These are phyloP conservation scores for Aureobasidium sp. DNA, from an alignment of 2,329 filamentous ascomycete species.

Conservation along the genomic window DNA sequence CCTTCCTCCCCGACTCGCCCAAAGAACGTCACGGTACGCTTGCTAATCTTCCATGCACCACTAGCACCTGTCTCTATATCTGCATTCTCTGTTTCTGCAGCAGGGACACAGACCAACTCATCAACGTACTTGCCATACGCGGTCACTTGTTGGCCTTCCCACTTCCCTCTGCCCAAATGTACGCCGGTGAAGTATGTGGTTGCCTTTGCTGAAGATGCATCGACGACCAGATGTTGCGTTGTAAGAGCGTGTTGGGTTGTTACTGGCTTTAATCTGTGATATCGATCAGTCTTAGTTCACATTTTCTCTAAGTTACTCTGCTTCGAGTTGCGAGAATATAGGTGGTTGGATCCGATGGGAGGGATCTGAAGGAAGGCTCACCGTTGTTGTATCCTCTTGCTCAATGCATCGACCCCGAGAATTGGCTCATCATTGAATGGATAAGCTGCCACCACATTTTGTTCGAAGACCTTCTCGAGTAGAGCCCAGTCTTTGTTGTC, in stretches of 20 bases:
- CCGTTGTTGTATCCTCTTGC: constrained; percentile 21
- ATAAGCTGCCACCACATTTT: constrained; percentile 32
- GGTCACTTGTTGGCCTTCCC: constrained; percentile 31
- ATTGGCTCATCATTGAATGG: constrained; percentile 24
- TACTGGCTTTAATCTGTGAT: constrained; percentile 29
- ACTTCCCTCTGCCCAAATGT: constrained; percentile 35
- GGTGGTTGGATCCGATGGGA: too few species aligned
- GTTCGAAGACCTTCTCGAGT: constrained; percentile 31
- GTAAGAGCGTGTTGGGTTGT: constrained; percentile 35
- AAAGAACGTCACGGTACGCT: constrained; percentile 30
- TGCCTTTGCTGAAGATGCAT: constrained; percentile 22
- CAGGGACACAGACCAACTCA: constrained; percentile 24
- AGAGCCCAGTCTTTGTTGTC: constrained; percentile 33
- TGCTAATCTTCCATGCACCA: constrained; percentile 31
- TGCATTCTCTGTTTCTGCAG: constrained; percentile 5
- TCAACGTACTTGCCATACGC: constrained; percentile 36
- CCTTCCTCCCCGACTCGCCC: constrained; percentile 26
- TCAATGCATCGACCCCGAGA: constrained; percentile 26
- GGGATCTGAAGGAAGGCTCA: constrained; percentile 11
- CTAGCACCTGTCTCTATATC: constrained; percentile 26
- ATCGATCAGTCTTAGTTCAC: not conserved
- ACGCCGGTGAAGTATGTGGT: constrained; percentile 34
- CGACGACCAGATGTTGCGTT: constrained; percentile 23
- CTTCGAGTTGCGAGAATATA: too few species aligned
- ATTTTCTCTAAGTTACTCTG: not conserved